These are phyloP conservation scores for Phytophthora kernoviae DNA, from an alignment of 352 stramenopile species.

Conservation along the genomic window DNA sequence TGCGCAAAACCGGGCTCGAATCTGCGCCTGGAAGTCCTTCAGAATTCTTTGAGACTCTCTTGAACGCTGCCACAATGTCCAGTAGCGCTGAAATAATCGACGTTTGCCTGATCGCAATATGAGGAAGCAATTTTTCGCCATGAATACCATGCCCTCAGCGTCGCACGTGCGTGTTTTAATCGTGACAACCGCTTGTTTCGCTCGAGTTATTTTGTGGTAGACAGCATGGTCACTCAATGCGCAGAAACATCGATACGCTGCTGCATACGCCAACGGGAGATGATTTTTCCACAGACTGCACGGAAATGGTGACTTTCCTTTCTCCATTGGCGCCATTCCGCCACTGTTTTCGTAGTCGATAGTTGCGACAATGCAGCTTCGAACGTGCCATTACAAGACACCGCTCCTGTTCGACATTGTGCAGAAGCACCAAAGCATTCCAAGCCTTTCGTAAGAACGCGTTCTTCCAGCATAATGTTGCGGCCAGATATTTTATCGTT, in stretches of 20 bases:
- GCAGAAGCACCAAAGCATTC: constrained; percentile 23
- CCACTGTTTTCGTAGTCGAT: constrained; percentile 10
- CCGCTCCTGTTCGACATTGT: constrained; percentile 4
- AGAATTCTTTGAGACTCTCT: constrained; percentile 13
- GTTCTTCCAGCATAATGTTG: constrained; percentile 27
- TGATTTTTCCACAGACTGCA: constrained; percentile 46
- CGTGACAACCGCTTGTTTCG: constrained; percentile 6
- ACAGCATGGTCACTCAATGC: constrained; percentile 1
- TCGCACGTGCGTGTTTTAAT: constrained; percentile 5
- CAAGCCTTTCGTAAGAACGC: constrained; percentile 28
- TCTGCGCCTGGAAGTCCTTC: constrained; percentile 25
- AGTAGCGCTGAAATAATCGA: constrained; percentile 29
- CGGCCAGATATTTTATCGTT: background rate
- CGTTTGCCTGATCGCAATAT: constrained; percentile 26
- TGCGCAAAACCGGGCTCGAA: constrained; percentile 23
- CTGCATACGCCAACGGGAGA: constrained; percentile 22
- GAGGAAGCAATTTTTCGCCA: constrained; percentile 48
- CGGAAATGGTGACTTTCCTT: constrained; percentile 16
- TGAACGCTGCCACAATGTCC: constrained; percentile 24
- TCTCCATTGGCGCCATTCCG: constrained; percentile 19
- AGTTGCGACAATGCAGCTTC: constrained; percentile 12
- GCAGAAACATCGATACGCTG: constrained; percentile 27
- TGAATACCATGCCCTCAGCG: constrained; percentile 32
- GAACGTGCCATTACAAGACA: constrained; percentile 5
- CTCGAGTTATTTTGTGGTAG: constrained; percentile 9